A percentile compares a stretch with the other conserved stretches of the same genome.
These are phyloP conservation scores for Colletotrichum sp. DNA, from an alignment of 2,329 filamentous ascomycete genomes.

Conservation along the genomic window DNA sequence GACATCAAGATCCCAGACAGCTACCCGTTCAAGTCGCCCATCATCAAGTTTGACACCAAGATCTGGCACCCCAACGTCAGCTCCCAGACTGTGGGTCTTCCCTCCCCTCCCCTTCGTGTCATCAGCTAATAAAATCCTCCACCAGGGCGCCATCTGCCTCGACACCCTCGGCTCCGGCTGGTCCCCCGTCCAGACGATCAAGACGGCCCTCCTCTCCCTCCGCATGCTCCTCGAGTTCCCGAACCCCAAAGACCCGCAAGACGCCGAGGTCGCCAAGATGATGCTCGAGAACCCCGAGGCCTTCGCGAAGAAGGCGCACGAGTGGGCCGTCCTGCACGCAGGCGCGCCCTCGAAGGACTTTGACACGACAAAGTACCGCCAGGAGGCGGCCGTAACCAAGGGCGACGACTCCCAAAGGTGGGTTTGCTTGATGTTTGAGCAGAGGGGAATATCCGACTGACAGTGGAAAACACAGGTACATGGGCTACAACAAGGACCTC, in stretches of 20 bases:
- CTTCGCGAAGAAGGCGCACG: conserved; percentile 82
- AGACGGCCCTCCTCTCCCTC: conserved; percentile 90
- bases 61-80: conserved; percentile 98
- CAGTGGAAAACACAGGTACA: conserved; percentile 63
- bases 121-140: neutral
- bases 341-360: conserved; percentile 66
- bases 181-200: conserved; percentile 97
- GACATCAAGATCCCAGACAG: conserved; percentile 87
- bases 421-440: neutral
- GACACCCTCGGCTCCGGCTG: conserved; percentile 89
- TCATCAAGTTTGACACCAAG: conserved; percentile 90
- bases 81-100: conserved; percentile 78
- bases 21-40: conserved; percentile 92
- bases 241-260: conserved; percentile 95
- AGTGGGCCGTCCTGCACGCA: conserved; percentile 89
- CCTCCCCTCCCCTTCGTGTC: neutral
- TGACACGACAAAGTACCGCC: conserved; percentile 44
- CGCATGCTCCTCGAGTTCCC: conserved; percentile 92
- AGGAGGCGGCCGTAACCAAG: conserved; percentile 57
- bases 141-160: conserved; percentile 91
- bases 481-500: conserved; percentile 84
- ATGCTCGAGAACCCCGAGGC: conserved; percentile 78
- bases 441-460: neutral
- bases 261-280: conserved; percentile 94
- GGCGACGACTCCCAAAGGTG: conserved; percentile 58